Conservation (phyloP, 2,329 filamentous ascomycete species). For the Sclerotinia nivalis region DNA sequence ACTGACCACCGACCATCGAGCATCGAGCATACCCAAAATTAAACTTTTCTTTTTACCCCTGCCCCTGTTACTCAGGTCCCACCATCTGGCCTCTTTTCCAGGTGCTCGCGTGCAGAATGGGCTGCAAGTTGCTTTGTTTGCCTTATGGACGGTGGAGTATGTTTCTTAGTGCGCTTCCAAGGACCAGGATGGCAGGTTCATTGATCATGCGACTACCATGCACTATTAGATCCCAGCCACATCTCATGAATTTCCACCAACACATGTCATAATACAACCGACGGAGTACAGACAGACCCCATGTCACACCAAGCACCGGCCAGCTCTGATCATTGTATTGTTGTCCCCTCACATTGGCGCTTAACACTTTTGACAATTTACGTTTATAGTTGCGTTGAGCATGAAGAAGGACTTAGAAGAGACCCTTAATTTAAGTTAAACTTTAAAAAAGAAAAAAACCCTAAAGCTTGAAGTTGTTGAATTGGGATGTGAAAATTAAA, state of each 20-base stretch:
- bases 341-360: not conserved
- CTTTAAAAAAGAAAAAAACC: not conserved
- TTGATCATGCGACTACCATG: slow-evolving; percentile 20
- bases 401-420: not conserved
- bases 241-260: not conserved
- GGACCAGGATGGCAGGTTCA: slow-evolving; percentile 19
- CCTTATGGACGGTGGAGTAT: slow-evolving; percentile 15
- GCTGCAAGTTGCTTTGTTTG: slow-evolving; percentile 15
- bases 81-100: slow-evolving; percentile 2
- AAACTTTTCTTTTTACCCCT: not conserved
- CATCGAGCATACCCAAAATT: not conserved
- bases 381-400: not conserved
- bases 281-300: not conserved
- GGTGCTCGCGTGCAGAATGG: slow-evolving; percentile 3
- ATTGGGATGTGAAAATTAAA: not conserved
- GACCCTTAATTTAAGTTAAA: slow-evolving; percentile 9
- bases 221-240: not conserved
- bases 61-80: not conserved
- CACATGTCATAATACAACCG: slow-evolving; percentile 3
- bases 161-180: slow-evolving; percentile 12
- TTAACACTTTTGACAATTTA: not conserved
- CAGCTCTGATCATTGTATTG: not conserved
- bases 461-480: not conserved
- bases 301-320: not conserved
- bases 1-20: not conserved